phyloP scores from a whole-genome alignment of 345 rosid genomes.

The Jatropha curcas region DNA sequence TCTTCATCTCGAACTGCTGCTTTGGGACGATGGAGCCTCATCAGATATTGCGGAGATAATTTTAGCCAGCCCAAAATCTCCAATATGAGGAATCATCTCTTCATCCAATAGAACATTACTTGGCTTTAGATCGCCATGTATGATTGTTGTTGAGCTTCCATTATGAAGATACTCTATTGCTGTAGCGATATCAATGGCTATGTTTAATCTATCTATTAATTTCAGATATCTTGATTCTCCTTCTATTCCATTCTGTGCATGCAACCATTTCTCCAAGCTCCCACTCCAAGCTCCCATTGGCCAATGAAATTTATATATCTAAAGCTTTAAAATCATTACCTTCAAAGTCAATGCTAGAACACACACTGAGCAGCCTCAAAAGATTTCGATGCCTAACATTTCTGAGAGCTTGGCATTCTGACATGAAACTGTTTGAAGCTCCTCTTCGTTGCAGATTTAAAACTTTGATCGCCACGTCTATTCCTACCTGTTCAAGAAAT shows the following conservation, averaged over 20 bases:
- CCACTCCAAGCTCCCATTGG: conserved; percentile 51
- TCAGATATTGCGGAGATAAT: background rate
- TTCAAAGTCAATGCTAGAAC: conserved; percentile 36
- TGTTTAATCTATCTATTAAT: background rate
- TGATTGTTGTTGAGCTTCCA: background rate
- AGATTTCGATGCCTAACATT: conserved; percentile 46
- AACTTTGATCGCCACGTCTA: conserved; percentile 37
- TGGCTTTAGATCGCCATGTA: conserved; percentile 30
- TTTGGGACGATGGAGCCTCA: too few species aligned
- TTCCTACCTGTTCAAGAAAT: conserved; percentile 14
- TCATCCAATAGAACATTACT: conserved; percentile 28
- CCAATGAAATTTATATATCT: conserved; percentile 46
- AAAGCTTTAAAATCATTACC: conserved; percentile 58
- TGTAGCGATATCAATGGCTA: conserved; percentile 20
- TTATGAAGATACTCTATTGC: conserved; percentile 26
- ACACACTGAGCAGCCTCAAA: conserved; percentile 35
- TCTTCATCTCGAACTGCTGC: too few species aligned
- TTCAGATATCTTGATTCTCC: background rate
- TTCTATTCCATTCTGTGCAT: conserved; percentile 6
- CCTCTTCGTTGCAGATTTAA: conserved; percentile 38
- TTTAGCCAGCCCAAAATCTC: conserved; percentile 26
- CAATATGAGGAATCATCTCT: conserved; percentile 15
- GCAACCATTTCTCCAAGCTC: conserved; percentile 48
- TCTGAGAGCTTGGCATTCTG: conserved; percentile 44
- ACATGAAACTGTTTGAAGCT: conserved; percentile 50